Percentiles rank a stretch among this genome's conserved stretches.
phyloP scores from a whole-genome alignment of 768 basidiomycete species.

The Zangia roseola region DNA sequence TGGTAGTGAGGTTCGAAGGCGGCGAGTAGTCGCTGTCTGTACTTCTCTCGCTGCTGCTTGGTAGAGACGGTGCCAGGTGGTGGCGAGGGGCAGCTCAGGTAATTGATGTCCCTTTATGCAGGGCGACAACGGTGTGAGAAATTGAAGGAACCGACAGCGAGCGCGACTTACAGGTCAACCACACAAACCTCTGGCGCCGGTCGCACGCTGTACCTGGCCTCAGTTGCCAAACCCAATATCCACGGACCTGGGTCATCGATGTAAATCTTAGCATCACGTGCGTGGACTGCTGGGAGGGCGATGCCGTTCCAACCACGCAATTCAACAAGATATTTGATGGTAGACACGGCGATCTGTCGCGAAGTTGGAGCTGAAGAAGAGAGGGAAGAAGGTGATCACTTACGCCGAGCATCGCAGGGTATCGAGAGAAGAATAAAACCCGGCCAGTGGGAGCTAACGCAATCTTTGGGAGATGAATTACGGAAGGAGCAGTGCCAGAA shows the following conservation, averaged over 20 bases:
- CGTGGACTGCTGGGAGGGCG: constrained; percentile 77
- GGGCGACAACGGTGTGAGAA: constrained; percentile 3
- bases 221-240: constrained; percentile 88
- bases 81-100: constrained; percentile 81
- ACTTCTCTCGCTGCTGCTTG: constrained; percentile 80
- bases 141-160: not conserved
- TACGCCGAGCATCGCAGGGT: constrained; percentile 89
- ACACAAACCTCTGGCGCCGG: constrained; percentile 81
- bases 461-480: constrained; percentile 44
- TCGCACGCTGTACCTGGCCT: constrained; percentile 76
- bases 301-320: constrained; percentile 92
- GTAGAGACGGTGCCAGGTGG: constrained; percentile 70
- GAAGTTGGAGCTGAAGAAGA: constrained; percentile 2
- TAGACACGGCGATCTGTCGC: constrained; percentile 77
- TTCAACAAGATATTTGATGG: constrained; percentile 89
- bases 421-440: constrained; percentile 83
- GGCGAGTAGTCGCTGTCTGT: constrained; percentile 65
- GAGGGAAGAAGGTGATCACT: constrained; percentile 14
- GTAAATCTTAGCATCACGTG: constrained; percentile 88
- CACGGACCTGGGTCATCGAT: constrained; percentile 97
- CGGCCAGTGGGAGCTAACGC: constrained; percentile 86
- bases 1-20: constrained; percentile 88
- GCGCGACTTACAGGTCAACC: constrained; percentile 69
- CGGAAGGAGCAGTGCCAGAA: not conserved
- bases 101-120: constrained; percentile 67